Evolutionary conservation across 2,329 filamentous ascomycete genomes (phyloP), one percentile per base, ranked within the genome.

Genomic region (Colletotrichum horii): DNA sequence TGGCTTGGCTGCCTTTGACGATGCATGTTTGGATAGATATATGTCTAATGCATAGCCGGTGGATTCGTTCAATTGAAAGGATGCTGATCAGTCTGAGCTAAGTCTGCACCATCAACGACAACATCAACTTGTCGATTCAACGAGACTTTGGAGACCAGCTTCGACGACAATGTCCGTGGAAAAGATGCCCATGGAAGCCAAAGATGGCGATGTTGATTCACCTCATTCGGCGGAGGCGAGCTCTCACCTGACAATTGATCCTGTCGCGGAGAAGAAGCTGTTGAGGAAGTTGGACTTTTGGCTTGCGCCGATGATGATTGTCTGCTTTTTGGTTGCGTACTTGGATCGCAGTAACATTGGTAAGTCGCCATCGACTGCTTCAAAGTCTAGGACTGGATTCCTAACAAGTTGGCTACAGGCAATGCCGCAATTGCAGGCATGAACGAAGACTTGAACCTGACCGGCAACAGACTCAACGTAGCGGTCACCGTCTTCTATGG

Each of bases 401-500:
- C 56, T 76, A n/a, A 74, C 26, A 5, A n/a, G 2, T 12, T 26
- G 70, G 24, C 16, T 56, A 22, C 26, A 78, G 56, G 83, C 80
- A 75, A 84, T 82, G 81, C 83, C 19, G 80, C 83, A 9, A 81
- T 83, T 4, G 81, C 81, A 30, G 83, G 82, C 26, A 81, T 85
- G 76, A 80, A 81, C 19, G 77, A 83, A 22, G 82, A 83, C 62
- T 78, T 84, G n/a, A 78, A 80, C 16, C 80, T 83, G 52, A 79
- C 79, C 9, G 77, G 81, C 15, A 81, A 81, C 60, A 81, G 88
- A 75, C 88, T 87, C 77, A 87, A 85, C 19, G 87, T 81, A 3
- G 88, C 78, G 0, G 78, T 79, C 24, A 78, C 77, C 14, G 71
- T 90, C 64, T 89, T 90, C 78, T 90, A 89, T 74, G 73, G 73